A percentile compares a stretch with the other conserved stretches of the same genome.
Evolutionary conservation across 1,284 basidiomycete genomes (phyloP).

Genomic region (Leccinum angustisporum): DNA sequence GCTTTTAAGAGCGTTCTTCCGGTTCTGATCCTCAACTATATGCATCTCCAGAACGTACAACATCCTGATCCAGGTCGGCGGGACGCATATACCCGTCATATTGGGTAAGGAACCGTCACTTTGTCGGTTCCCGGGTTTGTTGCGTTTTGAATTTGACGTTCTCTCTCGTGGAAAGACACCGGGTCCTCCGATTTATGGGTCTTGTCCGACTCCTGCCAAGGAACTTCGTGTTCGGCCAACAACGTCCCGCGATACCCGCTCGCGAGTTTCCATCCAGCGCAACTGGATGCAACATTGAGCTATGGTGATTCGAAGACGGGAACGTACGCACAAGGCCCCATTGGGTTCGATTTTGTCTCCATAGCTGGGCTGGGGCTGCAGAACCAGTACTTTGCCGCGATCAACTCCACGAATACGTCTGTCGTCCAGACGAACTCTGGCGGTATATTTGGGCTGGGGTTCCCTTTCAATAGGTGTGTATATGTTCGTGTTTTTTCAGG

Average conservation of each 20-base stretch:
- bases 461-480: constrained; percentile 51
- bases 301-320: constrained; percentile 59
- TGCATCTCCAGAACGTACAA: constrained; percentile 43
- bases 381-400: constrained; percentile 50
- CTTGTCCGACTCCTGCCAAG: constrained; percentile 46
- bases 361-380: constrained; percentile 44
- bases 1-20: neutral
- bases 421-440: constrained; percentile 43
- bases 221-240: constrained; percentile 25
- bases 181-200: constrained; percentile 62
- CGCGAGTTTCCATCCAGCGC: constrained; percentile 38
- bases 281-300: constrained; percentile 40
- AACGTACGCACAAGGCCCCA: constrained; percentile 49
- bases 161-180: constrained; percentile 40
- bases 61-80: constrained; percentile 45
- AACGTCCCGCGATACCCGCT: constrained; percentile 41
- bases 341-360: constrained; percentile 47
- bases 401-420: constrained; percentile 54
- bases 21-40: constrained; percentile 2
- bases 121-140: neutral
- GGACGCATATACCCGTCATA: constrained; percentile 40
- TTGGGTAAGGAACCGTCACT: constrained; percentile 37
- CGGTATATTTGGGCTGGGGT: constrained; percentile 61
- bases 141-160: constrained; percentile 7
- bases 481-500: neutral